Conservation (phyloP, 2,329 filamentous ascomycete genomes). For the Fusarium gaditjirri region DNA sequence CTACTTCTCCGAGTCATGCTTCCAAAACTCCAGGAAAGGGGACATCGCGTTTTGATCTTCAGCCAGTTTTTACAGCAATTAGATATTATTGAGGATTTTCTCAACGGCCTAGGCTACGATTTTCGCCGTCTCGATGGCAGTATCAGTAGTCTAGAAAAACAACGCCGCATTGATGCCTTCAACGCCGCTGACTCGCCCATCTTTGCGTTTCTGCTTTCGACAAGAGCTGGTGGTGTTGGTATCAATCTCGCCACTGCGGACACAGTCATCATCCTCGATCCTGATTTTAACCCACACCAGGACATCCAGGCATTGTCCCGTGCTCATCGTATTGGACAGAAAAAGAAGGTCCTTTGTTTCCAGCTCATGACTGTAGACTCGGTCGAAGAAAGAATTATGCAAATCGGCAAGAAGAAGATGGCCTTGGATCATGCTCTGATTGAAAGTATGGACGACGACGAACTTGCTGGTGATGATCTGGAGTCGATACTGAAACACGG, state of each 20-base stretch:
- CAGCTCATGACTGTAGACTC: slow-evolving; percentile 91
- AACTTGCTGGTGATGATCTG: slow-evolving; percentile 80
- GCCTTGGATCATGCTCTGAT: slow-evolving; percentile 95
- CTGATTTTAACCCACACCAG: slow-evolving; percentile 97
- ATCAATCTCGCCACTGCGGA: slow-evolving; percentile 98
- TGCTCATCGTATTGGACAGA: slow-evolving; percentile 95
- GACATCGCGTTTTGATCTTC: slow-evolving; percentile 93
- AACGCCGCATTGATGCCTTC: slow-evolving; percentile 92
- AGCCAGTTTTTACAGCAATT: slow-evolving; percentile 94
- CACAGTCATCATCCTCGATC: slow-evolving; percentile 96
- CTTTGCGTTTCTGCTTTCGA: slow-evolving; percentile 93
- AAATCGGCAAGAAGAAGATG: slow-evolving; percentile 96
- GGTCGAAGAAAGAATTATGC: slow-evolving; percentile 95
- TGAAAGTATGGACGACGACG: slow-evolving; percentile 87
- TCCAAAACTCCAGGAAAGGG: slow-evolving; percentile 84
- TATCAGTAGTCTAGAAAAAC: slow-evolving; percentile 84
- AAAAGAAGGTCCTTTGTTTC: slow-evolving; percentile 94
- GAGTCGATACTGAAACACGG: slow-evolving; percentile 90
- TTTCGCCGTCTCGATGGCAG: slow-evolving; percentile 89
- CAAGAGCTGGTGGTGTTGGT: slow-evolving; percentile 92
- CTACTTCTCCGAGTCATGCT: slow-evolving; percentile 85
- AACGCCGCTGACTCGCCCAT: slow-evolving; percentile 85
- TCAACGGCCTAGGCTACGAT: slow-evolving; percentile 76
- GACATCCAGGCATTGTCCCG: slow-evolving; percentile 95
- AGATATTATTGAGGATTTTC: slow-evolving; percentile 91